Base-by-base conservation (phyloP, 163 green algal species). In the Scenedesmus sp. region DNA sequence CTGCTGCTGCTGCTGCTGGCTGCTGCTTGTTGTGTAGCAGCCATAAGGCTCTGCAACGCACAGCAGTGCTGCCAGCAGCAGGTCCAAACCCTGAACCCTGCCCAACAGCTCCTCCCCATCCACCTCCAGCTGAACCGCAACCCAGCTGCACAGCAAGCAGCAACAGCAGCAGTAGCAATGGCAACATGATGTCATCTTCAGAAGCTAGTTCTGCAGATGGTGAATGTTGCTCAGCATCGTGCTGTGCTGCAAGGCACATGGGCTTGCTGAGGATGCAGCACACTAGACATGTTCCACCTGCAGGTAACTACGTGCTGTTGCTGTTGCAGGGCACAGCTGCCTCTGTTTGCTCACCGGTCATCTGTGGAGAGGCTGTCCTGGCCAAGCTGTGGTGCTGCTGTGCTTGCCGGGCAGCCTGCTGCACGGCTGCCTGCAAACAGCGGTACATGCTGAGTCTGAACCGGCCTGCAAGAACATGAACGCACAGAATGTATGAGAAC, bases 91-190 rank as follows among this genome's bases (percentile, higher is more conserved):
- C 72, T 65, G 68, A 44, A 92, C 70, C 33, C 83, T 42, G 53
- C 53, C 83, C n/a, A 87, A 30, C 83, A 92, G 51, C 43, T 92
- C 89, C 76, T 92, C 89, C 40, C 89, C 89, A 76, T 92, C 83
- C 30, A 78, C 89, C 26, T 83, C 72, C n/a, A 92, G 73, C 83
- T 88, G 81, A 5, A 33, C 33, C 6, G 79, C 65, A 10, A 92
- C 88, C 88, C 88, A 92, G 24, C 88, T 88, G 80, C 65, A 70
- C 26, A 56, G 20, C 40, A 49, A 16, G 9, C 46, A 53, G n/a
- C n/a, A 49, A 49, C 26, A 76, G 83, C 35, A 72, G 68, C 33
- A 35, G 33, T n/a, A 22, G 33, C 5, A 18, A 35, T n/a, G 15
- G 33, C 5, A 18, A 35, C 35, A 80, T 0, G 83, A 22, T 26